Base-by-base conservation (phyloP, 257 asterid species). In the Penstemon eatonii region DNA sequence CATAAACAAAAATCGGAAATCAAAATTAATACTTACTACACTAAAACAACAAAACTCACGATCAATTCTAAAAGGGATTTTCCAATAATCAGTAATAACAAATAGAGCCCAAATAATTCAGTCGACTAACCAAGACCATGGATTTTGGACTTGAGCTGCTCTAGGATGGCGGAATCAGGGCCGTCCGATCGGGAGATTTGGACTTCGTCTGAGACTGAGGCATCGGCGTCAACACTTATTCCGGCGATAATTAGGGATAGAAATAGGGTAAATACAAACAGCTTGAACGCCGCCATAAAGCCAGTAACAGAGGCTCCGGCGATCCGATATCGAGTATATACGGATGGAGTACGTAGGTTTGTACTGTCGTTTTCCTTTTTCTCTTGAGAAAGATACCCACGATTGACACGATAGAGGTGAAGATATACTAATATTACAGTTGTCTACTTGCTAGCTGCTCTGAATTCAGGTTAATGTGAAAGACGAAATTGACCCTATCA, bases 101-200 rank as follows among this genome's bases (percentile, higher is more conserved):
- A 43, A 18, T 59, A 70, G 37, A 56, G 4, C 2, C 19, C 19
- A 66, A 58, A 47, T 58, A 5, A n/a, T 42, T 7, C 13, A 47
- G 37, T 8, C 25, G 40, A 78, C 83, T 76, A 60, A 87, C 95
- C 96, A 33, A 90, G 87, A 43, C 67, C 53, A 6, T 65, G 82
- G 85, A 90, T 86, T 93, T 80, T 84, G 49, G 88, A 81, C 56
- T 77, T 80, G 15, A 87, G 83, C 39, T 74, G 79, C 36, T 78
- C 81, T 36, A 80, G 66, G 42, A 77, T 68, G 52, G 53, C 64
- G 13, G 79, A 74, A 72, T 76, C 85, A 5, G 70, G 33, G 63
- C 71, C 79, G 63, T 73, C 84, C 63, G 89, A 80, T 72, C 78
- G 53, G 5, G 15, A 5, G 52, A 39, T 12, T 39, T 40, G 69